A percentile compares a stretch with the other conserved stretches of the same genome.
These are phyloP conservation scores for Fusarium nisikadoi DNA, from an alignment of 2,329 filamentous ascomycete genomes.

Conservation along the genomic window DNA sequence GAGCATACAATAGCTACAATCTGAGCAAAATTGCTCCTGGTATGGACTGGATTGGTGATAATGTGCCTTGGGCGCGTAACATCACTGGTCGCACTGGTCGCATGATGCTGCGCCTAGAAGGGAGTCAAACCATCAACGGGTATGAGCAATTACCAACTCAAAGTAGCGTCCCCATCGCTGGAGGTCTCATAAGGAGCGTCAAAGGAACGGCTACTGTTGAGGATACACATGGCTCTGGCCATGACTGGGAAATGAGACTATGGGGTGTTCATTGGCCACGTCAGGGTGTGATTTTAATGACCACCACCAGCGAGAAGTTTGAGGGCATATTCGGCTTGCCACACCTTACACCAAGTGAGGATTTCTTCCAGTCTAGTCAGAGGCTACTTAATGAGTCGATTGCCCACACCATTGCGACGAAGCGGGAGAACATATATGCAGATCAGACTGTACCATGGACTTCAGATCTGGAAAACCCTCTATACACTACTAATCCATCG, in stretches of 20 bases:
- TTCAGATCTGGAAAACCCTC: slow-evolving; percentile 70
- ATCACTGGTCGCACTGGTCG: slow-evolving; percentile 78
- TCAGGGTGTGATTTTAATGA: slow-evolving; percentile 82
- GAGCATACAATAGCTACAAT: slow-evolving; percentile 66
- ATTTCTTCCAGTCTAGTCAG: slow-evolving; percentile 68
- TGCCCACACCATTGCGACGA: slow-evolving; percentile 71
- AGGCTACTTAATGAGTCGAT: slow-evolving; percentile 79
- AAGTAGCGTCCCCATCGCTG: slow-evolving; percentile 52
- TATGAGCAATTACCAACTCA: slow-evolving; percentile 55
- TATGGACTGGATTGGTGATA: slow-evolving; percentile 70
- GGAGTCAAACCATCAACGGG: slow-evolving; percentile 60
- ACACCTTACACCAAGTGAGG: slow-evolving; percentile 74
- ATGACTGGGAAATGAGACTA: slow-evolving; percentile 81
- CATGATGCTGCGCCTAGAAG: slow-evolving; percentile 73
- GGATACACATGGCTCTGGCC: slow-evolving; percentile 72
- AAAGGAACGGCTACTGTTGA: slow-evolving; percentile 77
- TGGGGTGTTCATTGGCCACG: slow-evolving; percentile 88
- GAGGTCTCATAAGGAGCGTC: slow-evolving; percentile 73
- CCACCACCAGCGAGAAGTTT: slow-evolving; percentile 93
- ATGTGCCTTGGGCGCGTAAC: slow-evolving; percentile 78
- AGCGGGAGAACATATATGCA: slow-evolving; percentile 64
- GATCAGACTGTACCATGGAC: slow-evolving; percentile 80
- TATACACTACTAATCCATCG: slow-evolving; percentile 66
- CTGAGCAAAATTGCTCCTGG: slow-evolving; percentile 71
- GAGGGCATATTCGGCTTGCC: slow-evolving; percentile 91